Percentiles rank a stretch among this genome's conserved stretches.
Evolutionary conservation across 192 early-diverging fungal genomes (phyloP).

Genomic region (Coemansia sp.): DNA sequence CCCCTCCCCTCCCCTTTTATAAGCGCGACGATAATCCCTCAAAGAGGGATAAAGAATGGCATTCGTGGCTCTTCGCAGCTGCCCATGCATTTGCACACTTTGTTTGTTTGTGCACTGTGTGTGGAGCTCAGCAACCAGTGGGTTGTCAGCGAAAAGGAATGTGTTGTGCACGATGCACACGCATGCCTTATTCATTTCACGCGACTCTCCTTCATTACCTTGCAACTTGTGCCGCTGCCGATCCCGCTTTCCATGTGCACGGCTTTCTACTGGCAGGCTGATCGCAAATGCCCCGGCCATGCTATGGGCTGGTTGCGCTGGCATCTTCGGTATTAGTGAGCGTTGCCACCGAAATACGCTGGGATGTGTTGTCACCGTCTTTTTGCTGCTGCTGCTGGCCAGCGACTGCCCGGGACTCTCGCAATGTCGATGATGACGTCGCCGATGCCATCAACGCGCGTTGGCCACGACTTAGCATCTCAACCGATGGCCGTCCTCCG

Average conservation of each 20-base stretch:
- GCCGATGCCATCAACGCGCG: constrained; percentile 34
- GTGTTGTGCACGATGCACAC: too few relatives aligned
- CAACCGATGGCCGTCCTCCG: constrained; percentile 27
- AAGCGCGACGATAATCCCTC: too few relatives aligned
- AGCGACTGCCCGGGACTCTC: background rate
- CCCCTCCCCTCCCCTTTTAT: too few relatives aligned
- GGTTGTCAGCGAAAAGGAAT: too few relatives aligned
- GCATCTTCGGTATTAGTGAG: constrained; percentile 6
- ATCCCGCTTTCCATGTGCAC: constrained; percentile 10
- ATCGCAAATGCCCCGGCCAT: background rate
- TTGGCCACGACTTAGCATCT: constrained; percentile 47
- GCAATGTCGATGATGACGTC: background rate
- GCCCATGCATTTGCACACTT: too few relatives aligned
- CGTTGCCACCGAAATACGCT: constrained; percentile 24
- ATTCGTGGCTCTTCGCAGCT: too few relatives aligned
- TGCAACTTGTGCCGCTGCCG: constrained; percentile 3
- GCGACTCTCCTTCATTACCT: background rate
- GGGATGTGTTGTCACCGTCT: background rate
- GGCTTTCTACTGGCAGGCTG: constrained; percentile 11
- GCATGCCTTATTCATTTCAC: background rate
- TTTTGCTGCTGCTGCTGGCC: background rate
- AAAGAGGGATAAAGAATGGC: too few relatives aligned
- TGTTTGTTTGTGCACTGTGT: too few relatives aligned
- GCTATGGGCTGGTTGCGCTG: background rate
- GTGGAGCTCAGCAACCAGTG: too few relatives aligned